Conservation (phyloP, 2,329 filamentous ascomycete species). For the Diaporthe helianthi region DNA sequence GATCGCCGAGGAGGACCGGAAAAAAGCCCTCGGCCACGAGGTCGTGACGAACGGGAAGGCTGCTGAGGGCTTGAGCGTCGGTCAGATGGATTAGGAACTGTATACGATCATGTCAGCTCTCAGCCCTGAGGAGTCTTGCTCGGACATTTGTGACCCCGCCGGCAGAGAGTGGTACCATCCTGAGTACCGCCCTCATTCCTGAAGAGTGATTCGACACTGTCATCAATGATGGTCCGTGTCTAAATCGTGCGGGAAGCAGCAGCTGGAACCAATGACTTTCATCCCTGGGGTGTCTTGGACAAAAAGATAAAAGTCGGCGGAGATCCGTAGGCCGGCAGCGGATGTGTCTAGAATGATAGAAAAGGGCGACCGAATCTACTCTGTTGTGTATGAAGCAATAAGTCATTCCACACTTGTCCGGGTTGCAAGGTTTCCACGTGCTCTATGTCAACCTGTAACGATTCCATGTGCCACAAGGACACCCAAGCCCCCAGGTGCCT, state of each 20-base stretch:
- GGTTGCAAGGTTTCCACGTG: not conserved
- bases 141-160: not conserved
- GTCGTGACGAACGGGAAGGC: conserved; percentile 39
- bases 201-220: not conserved
- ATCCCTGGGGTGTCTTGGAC: too few relatives aligned
- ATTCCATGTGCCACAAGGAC: too few relatives aligned
- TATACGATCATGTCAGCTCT: not conserved
- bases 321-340: too few relatives aligned
- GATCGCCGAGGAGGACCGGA: conserved; percentile 54
- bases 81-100: conserved; percentile 45
- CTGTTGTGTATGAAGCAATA: not conserved
- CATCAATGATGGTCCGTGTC: not conserved
- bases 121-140: not conserved
- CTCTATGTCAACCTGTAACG: not conserved
- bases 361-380: not conserved
- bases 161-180: too few relatives aligned
- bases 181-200: too few relatives aligned
- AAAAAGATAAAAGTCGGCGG: too few relatives aligned
- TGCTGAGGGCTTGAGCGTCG: conserved; percentile 40
- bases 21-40: conserved; percentile 46
- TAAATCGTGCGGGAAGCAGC: not conserved
- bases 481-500: too few relatives aligned
- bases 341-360: not conserved
- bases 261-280: too few relatives aligned
- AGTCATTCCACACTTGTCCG: not conserved